phyloP scores from a whole-genome alignment of 2,329 filamentous ascomycete genomes.

The Rachicladosporium sp. region DNA sequence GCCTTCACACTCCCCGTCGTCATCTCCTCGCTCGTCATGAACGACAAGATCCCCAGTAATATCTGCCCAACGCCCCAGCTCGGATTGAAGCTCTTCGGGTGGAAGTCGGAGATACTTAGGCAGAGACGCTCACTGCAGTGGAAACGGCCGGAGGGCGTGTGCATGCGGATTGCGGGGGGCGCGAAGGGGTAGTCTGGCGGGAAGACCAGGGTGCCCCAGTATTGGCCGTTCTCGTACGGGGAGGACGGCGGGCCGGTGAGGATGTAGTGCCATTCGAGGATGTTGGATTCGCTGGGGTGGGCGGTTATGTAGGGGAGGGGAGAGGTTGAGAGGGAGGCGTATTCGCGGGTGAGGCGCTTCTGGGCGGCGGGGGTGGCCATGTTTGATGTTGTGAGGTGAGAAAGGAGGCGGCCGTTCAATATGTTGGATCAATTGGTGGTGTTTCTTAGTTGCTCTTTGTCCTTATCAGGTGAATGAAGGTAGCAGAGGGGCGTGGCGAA shows the following conservation, averaged over 20 bases:
- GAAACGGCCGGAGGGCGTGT: conserved; percentile 91
- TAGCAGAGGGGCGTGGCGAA: no score
- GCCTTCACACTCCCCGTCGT: conserved; percentile 82
- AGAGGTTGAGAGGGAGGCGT: conserved; percentile 22
- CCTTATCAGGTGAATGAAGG: no score
- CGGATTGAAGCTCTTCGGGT: conserved; percentile 95
- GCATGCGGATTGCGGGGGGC: conserved; percentile 95
- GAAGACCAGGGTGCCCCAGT: conserved; percentile 95
- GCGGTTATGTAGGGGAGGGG: conserved; percentile 23
- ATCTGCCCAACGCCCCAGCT: conserved; percentile 98
- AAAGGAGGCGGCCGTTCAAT: no score
- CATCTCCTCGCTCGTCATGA: conserved; percentile 99
- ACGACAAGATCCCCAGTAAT: conserved; percentile 80
- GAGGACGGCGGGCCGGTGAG: conserved; percentile 90
- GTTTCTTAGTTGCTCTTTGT: no score
- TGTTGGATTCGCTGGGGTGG: conserved; percentile 23
- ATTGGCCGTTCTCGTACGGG: conserved; percentile 87
- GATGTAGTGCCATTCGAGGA: conserved; percentile 40
- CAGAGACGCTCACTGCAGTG: conserved; percentile 85
- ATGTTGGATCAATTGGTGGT: no score
- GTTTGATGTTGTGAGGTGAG: background rate
- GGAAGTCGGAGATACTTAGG: conserved; percentile 93
- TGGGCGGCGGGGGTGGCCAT: conserved; percentile 29
- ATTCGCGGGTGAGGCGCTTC: conserved; percentile 27
- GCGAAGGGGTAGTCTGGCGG: conserved; percentile 95